phyloP scores from a whole-genome alignment of 306 rosid species.

The Trichosanthes truncata region DNA sequence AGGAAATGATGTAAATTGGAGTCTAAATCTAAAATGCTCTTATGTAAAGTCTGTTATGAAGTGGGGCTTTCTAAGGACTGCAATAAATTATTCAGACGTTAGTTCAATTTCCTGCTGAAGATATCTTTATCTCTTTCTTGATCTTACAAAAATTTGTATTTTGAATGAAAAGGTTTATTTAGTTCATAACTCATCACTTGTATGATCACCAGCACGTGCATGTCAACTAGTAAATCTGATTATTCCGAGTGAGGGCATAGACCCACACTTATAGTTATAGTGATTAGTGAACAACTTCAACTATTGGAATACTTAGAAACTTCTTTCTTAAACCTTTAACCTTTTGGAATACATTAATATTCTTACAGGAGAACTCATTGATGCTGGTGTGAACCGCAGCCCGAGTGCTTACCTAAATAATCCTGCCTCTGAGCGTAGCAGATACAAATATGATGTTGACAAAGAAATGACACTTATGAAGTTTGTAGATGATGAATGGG shows the following conservation, averaged over 20 bases:
- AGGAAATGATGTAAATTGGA: not conserved
- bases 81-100: not conserved
- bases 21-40: not conserved
- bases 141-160: not conserved
- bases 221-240: not conserved
- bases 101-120: not conserved
- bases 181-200: not conserved
- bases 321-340: slow-evolving; percentile 11
- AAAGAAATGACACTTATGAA: slow-evolving; percentile 87
- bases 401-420: slow-evolving; percentile 91
- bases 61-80: not conserved
- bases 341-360: not conserved
- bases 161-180: not conserved
- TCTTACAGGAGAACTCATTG: slow-evolving; percentile 63
- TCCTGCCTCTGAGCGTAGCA: slow-evolving; percentile 59
- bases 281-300: not conserved
- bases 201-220: not conserved
- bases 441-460: slow-evolving; percentile 65
- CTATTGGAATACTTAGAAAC: not conserved
- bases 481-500: slow-evolving; percentile 76
- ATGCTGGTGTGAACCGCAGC: slow-evolving; percentile 85
- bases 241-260: not conserved
- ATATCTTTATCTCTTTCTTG: not conserved
- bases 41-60: not conserved
- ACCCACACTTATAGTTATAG: not conserved